Evolutionary conservation across 495 filamentous ascomycete genomes (phyloP), one percentile per base, ranked within the genome.

Genomic region (Aspergillus mulundensis): DNA sequence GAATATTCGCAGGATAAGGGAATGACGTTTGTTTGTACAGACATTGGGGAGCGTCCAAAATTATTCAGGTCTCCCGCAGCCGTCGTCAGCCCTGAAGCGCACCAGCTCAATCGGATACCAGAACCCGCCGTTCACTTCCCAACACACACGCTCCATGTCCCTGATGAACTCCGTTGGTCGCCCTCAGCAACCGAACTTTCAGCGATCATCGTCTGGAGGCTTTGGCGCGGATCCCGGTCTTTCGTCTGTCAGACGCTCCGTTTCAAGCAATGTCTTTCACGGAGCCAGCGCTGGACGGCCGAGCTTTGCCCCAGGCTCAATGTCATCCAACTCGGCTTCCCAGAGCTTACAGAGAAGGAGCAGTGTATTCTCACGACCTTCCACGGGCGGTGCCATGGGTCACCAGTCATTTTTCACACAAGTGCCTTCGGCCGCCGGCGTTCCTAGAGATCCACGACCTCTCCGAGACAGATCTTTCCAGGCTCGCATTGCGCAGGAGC

Each of bases 331-430:
- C 58, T 58, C 79, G 7, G 61, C 72, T 0, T 60, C 70, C 16
- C 75, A 72, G 43, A 74, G 61, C 24, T 44, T 71, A 18, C 82
- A 94, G 62, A 81, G 94, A 47, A 81, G 94, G 56, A 96, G 91
- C 71, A 96, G 91, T 67, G 83, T 95, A 8, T 96, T 90, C 66
- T 86, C 85, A 3, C 80, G 86, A 19, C 75, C 85, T 50, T 81
- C 89, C 1, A 76, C 80, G 40, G 85, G 81, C 16, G 81, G 77
- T 2, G 81, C 81, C 20, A 78, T 81, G 65, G 80, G 81, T 12
- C 87, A 89, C 58, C 90, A 95, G 70, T 94, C 88, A 50, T 96
- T 96, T 77, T 97, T 98, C 79, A 86, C 89, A 54, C 88, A 89
- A 59, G 87, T 84, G 15, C 89, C 91, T 16, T 77, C 83, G 24